phyloP scores from a whole-genome alignment of 805 yeast genomes.

The Metschnikowia aberdeeniae region DNA sequence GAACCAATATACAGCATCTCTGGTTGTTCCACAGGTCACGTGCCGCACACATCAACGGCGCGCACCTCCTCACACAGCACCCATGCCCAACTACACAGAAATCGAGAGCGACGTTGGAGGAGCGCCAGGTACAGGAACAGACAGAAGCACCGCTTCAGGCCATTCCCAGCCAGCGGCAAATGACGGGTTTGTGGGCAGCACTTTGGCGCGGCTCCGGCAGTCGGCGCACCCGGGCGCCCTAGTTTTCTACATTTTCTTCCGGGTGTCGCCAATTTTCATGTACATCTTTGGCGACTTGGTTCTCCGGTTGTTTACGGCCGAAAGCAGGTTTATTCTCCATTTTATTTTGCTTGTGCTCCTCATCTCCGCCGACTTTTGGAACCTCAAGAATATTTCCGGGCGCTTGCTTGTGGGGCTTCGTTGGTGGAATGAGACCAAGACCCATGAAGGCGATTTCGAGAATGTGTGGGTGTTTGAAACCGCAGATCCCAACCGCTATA shows the following conservation, averaged over 20 bases:
- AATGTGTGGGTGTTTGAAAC: conserved; percentile 86
- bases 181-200: background rate
- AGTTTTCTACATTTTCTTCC: conserved; percentile 55
- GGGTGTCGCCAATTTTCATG: conserved; percentile 58
- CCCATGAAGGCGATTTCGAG: conserved; percentile 43
- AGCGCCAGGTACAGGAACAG: background rate
- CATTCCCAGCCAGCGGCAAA: background rate
- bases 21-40: too few species aligned
- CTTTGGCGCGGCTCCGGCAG: conserved; percentile 39
- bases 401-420: conserved; percentile 84
- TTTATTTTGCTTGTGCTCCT: conserved; percentile 75
- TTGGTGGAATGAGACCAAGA: conserved; percentile 87
- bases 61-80: too few species aligned
- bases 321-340: conserved; percentile 54
- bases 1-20: too few species aligned
- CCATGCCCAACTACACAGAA: too few species aligned
- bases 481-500: conserved; percentile 64
- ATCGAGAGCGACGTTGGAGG: too few species aligned
- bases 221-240: conserved; percentile 85
- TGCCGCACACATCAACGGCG: too few species aligned
- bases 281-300: conserved; percentile 71
- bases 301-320: conserved; percentile 39
- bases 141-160: background rate
- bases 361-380: conserved; percentile 90
- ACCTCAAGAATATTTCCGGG: conserved; percentile 87